Evolutionary conservation across 305 asterid genomes (phyloP).

Genomic region (Fraxinus sp.): DNA sequence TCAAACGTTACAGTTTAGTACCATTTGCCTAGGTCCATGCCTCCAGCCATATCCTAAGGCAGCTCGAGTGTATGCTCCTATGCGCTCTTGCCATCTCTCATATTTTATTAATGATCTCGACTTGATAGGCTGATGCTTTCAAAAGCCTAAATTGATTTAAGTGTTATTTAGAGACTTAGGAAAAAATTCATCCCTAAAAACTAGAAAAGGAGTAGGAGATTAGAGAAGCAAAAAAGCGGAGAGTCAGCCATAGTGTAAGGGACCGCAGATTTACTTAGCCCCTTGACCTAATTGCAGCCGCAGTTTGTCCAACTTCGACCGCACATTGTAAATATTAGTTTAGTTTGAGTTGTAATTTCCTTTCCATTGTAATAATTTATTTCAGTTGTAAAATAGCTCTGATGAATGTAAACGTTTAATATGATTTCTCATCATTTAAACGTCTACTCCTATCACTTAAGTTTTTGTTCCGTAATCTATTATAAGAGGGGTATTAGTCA

Average conservation of each 20-base stretch:
- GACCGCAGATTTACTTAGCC: too few relatives aligned
- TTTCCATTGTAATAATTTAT: too few relatives aligned
- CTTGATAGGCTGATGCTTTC: neutral
- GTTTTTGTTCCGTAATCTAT: too few relatives aligned
- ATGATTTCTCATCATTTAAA: too few relatives aligned
- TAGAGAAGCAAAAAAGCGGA: neutral
- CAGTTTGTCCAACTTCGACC: too few relatives aligned
- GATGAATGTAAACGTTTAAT: too few relatives aligned
- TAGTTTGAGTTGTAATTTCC: too few relatives aligned
- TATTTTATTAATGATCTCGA: neutral
- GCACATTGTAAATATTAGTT: too few relatives aligned
- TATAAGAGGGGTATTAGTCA: too few relatives aligned
- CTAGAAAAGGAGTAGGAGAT: neutral
- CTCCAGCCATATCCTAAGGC: neutral
- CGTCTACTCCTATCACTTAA: too few relatives aligned
- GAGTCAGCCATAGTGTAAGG: neutral
- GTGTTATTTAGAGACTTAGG: neutral
- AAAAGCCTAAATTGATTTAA: neutral
- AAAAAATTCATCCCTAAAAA: neutral
- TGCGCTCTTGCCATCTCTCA: neutral
- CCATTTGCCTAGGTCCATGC: neutral
- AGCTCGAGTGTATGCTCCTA: neutral
- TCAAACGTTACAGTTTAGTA: neutral
- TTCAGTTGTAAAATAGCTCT: too few relatives aligned
- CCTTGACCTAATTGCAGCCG: too few relatives aligned